These are phyloP conservation scores for Aphanomyces stellatus DNA, from an alignment of 352 stramenopile species.

Conservation along the genomic window DNA sequence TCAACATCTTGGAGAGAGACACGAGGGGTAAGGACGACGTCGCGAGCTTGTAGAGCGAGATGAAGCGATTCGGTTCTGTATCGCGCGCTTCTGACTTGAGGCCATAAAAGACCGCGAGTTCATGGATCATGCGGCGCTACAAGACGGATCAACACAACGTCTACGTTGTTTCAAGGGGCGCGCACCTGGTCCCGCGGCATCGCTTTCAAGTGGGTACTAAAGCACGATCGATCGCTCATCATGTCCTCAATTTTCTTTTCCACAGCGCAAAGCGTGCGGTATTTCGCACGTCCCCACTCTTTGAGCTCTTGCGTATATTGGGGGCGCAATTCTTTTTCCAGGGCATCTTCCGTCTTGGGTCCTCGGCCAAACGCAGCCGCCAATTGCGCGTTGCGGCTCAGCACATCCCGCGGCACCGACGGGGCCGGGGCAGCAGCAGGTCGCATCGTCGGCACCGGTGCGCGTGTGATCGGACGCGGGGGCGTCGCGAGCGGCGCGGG, in stretches of 20 bases:
- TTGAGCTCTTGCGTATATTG: conserved; percentile 52
- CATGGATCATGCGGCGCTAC: conserved; percentile 59
- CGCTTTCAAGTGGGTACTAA: conserved; percentile 62
- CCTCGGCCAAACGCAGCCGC: conserved; percentile 22
- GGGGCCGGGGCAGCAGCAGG: conserved; percentile 20
- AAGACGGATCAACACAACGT: conserved; percentile 6
- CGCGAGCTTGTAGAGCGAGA: conserved; percentile 72
- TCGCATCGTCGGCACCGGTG: conserved; percentile 21
- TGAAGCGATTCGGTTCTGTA: conserved; percentile 51
- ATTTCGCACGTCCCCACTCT: conserved; percentile 63
- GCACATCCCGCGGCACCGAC: conserved; percentile 23
- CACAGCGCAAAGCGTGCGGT: conserved; percentile 56
- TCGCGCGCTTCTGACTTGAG: conserved; percentile 70
- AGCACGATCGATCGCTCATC: conserved; percentile 50
- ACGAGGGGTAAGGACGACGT: conserved; percentile 38
- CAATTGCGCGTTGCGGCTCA: neutral
- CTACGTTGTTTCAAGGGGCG: neutral
- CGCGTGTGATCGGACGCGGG: conserved; percentile 37
- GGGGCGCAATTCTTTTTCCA: conserved; percentile 68
- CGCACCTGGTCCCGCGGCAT: conserved; percentile 56
- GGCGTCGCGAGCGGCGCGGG: conserved; percentile 32
- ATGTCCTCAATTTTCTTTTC: conserved; percentile 68
- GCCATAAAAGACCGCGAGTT: conserved; percentile 52
- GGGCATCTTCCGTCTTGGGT: conserved; percentile 34
- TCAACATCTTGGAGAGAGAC: conserved; percentile 40